phyloP scores from a whole-genome alignment of 139 green algal species.

The Auxenochlorella pyrenoidosa region DNA sequence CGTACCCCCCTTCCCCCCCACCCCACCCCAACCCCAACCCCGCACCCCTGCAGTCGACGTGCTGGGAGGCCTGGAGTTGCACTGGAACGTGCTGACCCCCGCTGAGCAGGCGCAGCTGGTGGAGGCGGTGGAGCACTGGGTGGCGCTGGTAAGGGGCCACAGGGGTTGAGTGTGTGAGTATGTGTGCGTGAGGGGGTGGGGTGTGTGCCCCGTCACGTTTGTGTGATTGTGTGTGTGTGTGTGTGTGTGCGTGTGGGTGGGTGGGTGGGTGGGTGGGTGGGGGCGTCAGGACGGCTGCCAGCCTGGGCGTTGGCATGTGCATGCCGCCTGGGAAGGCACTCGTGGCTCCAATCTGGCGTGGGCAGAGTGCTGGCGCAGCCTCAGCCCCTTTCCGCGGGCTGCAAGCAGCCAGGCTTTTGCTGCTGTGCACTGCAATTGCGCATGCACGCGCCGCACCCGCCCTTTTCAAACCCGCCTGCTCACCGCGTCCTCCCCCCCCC shows the following conservation, averaged over 20 bases:
- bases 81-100: constrained; percentile 49
- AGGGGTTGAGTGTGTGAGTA: neutral
- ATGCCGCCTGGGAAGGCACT: no score
- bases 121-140: constrained; percentile 46
- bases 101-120: constrained; percentile 56
- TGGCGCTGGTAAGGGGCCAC: constrained; percentile 21
- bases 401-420: no score
- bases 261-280: neutral
- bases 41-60: constrained; percentile 38
- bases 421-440: no score
- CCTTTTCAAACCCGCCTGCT: no score
- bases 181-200: neutral
- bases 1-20: no score
- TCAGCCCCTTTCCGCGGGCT: no score
- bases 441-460: no score
- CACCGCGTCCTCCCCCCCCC: neutral
- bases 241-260: neutral
- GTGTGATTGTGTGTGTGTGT: neutral
- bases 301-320: no score
- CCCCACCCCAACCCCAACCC: neutral
- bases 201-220: no score
- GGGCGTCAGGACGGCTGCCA: no score
- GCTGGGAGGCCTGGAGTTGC: constrained; percentile 62
- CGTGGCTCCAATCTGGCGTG: no score
- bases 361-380: no score